These are phyloP conservation scores for Moniliophthora roreri DNA, from an alignment of 1,284 basidiomycete species.

Conservation along the genomic window DNA sequence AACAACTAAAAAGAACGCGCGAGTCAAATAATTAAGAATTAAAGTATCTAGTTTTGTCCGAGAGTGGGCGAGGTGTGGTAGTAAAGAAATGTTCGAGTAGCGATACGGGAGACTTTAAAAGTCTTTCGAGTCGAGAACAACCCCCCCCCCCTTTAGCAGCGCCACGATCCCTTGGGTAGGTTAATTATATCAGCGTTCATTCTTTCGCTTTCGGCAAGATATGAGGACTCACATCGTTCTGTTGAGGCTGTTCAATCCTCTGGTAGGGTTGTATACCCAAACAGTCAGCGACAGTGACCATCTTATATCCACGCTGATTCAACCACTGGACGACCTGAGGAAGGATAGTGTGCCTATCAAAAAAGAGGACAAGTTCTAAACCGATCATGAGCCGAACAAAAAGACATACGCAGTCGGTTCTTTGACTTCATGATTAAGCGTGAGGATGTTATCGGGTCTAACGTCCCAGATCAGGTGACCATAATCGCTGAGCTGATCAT, in stretches of 20 bases:
- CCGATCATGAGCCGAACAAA: too few species aligned
- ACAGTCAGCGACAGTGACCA: conserved; percentile 3
- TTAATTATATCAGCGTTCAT: too few species aligned
- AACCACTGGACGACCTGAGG: background rate
- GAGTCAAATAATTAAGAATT: too few species aligned
- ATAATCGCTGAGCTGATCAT: background rate
- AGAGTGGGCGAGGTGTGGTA: too few species aligned
- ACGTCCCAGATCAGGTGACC: background rate
- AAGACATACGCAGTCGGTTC: background rate
- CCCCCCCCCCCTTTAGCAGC: too few species aligned
- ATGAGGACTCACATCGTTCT: background rate
- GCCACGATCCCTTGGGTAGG: too few species aligned
- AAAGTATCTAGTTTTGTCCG: too few species aligned
- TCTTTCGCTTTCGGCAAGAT: background rate
- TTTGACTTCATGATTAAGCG: conserved; percentile 6
- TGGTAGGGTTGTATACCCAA: background rate
- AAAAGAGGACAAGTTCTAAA: background rate
- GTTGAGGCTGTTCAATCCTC: background rate
- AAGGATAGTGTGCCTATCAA: background rate
- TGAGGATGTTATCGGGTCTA: background rate
- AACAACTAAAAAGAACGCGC: too few species aligned
- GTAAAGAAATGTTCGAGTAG: too few species aligned
- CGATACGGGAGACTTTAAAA: too few species aligned
- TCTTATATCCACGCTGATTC: background rate
- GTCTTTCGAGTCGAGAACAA: too few species aligned